Evolutionary conservation across 768 basidiomycete genomes (phyloP), one percentile per base, ranked within the genome.

Genomic region (Kwoniella pini): DNA sequence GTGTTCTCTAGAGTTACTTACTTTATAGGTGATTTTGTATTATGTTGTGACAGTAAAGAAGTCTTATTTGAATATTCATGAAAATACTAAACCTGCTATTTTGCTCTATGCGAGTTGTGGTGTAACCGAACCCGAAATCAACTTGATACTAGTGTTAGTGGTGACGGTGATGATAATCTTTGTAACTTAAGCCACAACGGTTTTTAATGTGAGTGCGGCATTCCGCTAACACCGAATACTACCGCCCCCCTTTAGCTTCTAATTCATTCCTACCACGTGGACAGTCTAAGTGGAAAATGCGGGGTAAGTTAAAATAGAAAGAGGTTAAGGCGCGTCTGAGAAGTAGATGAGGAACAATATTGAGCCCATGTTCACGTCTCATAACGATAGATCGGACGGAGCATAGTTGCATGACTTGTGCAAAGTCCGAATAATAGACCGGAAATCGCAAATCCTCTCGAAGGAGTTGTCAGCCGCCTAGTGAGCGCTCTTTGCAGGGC

Each of bases 11-110:
- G 44, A n/a, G 26, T n/a, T 12, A 36, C 57, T 39, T 27, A 50
- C 57, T 42, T 49, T 58, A 48, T 50, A 15, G 54, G 40, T 43
- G 43, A 44, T 12, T 38, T 22, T 36, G 55, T 54, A 22, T 33
- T 9, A 43, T 43, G 15, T n/a, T n/a, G n/a, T n/a, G n/a, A n/a
- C n/a, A n/a, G n/a, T n/a, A n/a, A n/a, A n/a, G n/a, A n/a, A n/a
- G n/a, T n/a, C n/a, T n/a, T n/a, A n/a, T n/a, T n/a, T n/a, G n/a
- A n/a, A n/a, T n/a, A n/a, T n/a, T n/a, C n/a, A n/a, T n/a, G n/a
- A n/a, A n/a, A n/a, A n/a, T n/a, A n/a, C n/a, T n/a, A n/a, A n/a
- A n/a, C n/a, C n/a, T n/a, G n/a, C n/a, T n/a, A n/a, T n/a, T n/a
- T n/a, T n/a, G n/a, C n/a, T n/a, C n/a, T n/a, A n/a, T n/a, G n/a